Evolutionary conservation across 2,329 filamentous ascomycete genomes (phyloP), one percentile per base, ranked within the genome.

Genomic region (Verticillium alfalfae): DNA sequence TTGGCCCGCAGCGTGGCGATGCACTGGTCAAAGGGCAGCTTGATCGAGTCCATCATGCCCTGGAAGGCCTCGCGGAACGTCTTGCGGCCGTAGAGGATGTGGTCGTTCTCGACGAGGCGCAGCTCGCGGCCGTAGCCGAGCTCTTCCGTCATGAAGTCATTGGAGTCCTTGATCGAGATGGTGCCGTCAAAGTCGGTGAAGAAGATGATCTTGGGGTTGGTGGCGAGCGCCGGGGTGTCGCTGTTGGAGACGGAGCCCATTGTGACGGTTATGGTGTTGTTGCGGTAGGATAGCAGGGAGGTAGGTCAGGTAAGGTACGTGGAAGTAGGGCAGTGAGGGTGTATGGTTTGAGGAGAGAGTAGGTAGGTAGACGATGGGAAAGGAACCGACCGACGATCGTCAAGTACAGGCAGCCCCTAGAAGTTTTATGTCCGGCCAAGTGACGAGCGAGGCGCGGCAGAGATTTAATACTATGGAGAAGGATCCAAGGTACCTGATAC

Each of bases 171-270:
- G 61, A 82, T 83, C 57, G 94, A 97, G 73, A 97, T 94, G 60
- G 93, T 98, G 71, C 95, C 95, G 77, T 99, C 95, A 73, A 98
- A 98, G 79, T 99, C 95, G 68, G 93, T 97, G 82, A 98, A 98
- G 85, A 99, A 97, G 81, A 99, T 93, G 81, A 92, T 91, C 78
- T 92, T 90, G 59, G 93, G 93, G 73, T 90, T 87, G 62, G 81
- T 87, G 70, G 80, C 80, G 74, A 88, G 78, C 55, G 86, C 86
- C 61, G 85, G 85, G 34, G 85, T 83, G 57, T 79, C 73, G 62
- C 69, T 31, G 26, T 31, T 72, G 54, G 70, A 64, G 34, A 72
- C 65, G 61, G 78, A 79, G 60, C 77, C 78, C 79, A 82, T 82
- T 59, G 62, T 76, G 70, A 41, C 54, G 49, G 57, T 55, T 18